These are phyloP conservation scores for Xylariales sp. DNA, from an alignment of 2,329 filamentous ascomycete species.

Conservation along the genomic window DNA sequence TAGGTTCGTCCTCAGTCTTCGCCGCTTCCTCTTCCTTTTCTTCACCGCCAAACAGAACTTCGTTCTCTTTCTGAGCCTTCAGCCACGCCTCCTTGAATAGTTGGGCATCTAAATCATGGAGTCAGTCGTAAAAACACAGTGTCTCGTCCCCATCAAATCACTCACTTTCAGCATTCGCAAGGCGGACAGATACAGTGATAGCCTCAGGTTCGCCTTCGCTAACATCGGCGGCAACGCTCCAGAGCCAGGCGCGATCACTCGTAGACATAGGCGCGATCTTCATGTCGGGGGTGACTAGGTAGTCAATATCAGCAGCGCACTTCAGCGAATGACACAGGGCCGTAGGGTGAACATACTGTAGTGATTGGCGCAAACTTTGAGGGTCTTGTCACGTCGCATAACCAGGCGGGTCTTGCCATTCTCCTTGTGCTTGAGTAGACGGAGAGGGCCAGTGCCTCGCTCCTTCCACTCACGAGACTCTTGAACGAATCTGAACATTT, in stretches of 20 bases:
- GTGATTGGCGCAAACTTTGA: slow-evolving; percentile 99
- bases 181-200: slow-evolving; percentile 94
- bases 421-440: slow-evolving; percentile 98
- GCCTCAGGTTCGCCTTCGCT: slow-evolving; percentile 98
- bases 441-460: slow-evolving; percentile 95
- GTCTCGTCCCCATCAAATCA: slow-evolving; percentile 41
- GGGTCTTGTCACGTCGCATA: slow-evolving; percentile 99
- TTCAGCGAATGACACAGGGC: background rate
- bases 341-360: slow-evolving; percentile 76
- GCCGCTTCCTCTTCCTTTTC: slow-evolving; percentile 44
- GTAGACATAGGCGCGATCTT: slow-evolving; percentile 98
- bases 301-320: slow-evolving; percentile 34
- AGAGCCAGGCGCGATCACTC: slow-evolving; percentile 98
- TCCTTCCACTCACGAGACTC: slow-evolving; percentile 98
- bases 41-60: slow-evolving; percentile 75
- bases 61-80: slow-evolving; percentile 96
- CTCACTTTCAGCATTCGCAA: slow-evolving; percentile 97
- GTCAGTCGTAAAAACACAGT: slow-evolving; percentile 45
- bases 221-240: slow-evolving; percentile 97
- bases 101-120: slow-evolving; percentile 79
- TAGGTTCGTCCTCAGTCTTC: slow-evolving; percentile 47
- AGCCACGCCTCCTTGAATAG: slow-evolving; percentile 97
- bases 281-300: slow-evolving; percentile 93
- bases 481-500: slow-evolving; percentile 98
- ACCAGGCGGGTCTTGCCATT: slow-evolving; percentile 97